Base-by-base conservation (phyloP, 2,329 filamentous ascomycete species). In the Ophiostoma ips region DNA sequence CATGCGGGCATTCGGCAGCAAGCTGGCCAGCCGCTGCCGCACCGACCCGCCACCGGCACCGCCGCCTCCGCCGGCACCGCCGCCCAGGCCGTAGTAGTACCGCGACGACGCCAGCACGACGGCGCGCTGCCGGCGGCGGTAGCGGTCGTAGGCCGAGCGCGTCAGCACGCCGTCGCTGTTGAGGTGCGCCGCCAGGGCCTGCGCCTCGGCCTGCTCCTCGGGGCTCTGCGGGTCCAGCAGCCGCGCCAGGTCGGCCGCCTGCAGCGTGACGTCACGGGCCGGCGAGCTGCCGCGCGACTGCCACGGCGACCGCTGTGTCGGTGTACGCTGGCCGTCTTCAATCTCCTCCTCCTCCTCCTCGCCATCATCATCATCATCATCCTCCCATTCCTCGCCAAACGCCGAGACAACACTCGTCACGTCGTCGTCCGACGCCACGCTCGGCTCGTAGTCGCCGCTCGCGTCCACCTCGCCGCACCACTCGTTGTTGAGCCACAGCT, bases 391-490 rank as follows among this genome's bases (percentile, higher is more conserved):
- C 9, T 61, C 55, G 34, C 58, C 67, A 2, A 65, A 68, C 8
- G 71, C 73, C 0, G 87, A 87, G n/a, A 92, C 67, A 34, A 94
- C 72, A 59, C 89, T 95, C 1, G 87, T 94, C 9, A 76, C 77
- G 60, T 87, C 83, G 43, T 82, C 80, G 41, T 82, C 73, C 11
- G 79, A 70, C 3, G 77, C 62, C 11, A 70, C 63, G 8, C 64
- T 60, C 1, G 81, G 81, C 31, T 71, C 64, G 62, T 89, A 96
- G 55, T 90, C 84, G 28, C 84, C 85, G 59, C 86, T 95, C 5
- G 73, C 72, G 62, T 96, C 90, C 31, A 81, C 72, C 15, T 82
- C 81, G 1, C 90, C 89, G 81, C 87, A 95, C 68, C 85, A 85
- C 8, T 86, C 87, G 18, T 87, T 87, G 49, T 73, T 71, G 48